Evolutionary conservation across 116 monocot genomes (phyloP).

Genomic region (Papilionanthe hybrid): DNA sequence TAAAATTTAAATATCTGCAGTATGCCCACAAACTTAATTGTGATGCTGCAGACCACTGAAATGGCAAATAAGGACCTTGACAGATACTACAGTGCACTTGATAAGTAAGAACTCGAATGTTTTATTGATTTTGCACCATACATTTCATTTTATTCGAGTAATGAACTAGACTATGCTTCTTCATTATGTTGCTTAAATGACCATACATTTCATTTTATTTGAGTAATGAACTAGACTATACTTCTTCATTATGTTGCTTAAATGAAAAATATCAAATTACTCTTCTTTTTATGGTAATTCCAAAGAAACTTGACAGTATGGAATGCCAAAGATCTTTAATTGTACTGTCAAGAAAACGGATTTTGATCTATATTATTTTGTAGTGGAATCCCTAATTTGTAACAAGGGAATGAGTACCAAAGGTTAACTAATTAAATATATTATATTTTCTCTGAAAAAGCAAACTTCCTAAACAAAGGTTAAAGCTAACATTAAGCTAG

Average conservation of each 20-base stretch:
- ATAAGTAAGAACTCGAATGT: constrained; percentile 49
- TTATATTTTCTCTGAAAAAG: too few species aligned
- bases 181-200: not conserved
- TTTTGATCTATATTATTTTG: too few species aligned
- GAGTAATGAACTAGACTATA: not conserved
- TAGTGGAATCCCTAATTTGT: too few species aligned
- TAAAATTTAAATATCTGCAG: not conserved
- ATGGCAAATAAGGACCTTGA: constrained; percentile 99
- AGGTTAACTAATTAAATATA: too few species aligned
- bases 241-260: not conserved
- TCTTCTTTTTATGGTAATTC: not conserved
- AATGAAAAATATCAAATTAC: not conserved
- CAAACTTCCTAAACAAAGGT: too few species aligned
- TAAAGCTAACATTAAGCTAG: too few species aligned
- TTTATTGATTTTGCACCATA: not conserved
- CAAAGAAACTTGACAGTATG: not conserved
- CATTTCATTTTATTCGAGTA: not conserved
- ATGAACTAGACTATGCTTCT: not conserved
- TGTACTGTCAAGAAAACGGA: too few species aligned
- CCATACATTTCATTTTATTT: constrained; percentile 3
- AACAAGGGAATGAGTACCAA: too few species aligned
- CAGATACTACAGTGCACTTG: constrained; percentile 87
- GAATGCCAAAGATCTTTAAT: too few species aligned
- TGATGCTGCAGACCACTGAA: constrained; percentile 75
- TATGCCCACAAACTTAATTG: constrained; percentile 5